Percentiles rank a stretch among this genome's conserved stretches.
These are phyloP conservation scores for Atkinsonella hypoxylon DNA, from an alignment of 2,329 filamentous ascomycete genomes.

Conservation along the genomic window DNA sequence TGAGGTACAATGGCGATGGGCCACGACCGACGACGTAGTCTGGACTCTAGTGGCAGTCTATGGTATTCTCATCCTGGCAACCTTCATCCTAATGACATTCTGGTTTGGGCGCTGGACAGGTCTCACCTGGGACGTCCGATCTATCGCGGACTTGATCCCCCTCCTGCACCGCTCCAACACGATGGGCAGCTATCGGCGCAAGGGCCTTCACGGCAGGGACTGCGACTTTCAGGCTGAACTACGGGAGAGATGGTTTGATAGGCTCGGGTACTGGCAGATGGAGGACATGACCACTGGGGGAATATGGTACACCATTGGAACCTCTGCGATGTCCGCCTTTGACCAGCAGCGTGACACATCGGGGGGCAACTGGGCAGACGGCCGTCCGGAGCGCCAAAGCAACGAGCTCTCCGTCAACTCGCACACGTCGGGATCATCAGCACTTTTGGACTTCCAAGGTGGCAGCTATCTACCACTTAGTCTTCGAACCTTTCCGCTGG, in stretches of 20 bases:
- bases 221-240: conserved; percentile 41
- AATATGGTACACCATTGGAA: conserved; percentile 68
- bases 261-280: conserved; percentile 78
- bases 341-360: background rate
- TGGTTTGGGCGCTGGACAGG: conserved; percentile 59
- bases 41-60: conserved; percentile 73
- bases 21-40: conserved; percentile 61
- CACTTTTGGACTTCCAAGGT: conserved; percentile 13
- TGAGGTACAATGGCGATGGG: conserved; percentile 58
- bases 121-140: conserved; percentile 74
- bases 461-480: conserved; percentile 68
- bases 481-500: conserved; percentile 52
- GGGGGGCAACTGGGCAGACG: background rate
- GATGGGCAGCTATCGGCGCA: conserved; percentile 57
- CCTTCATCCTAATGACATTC: conserved; percentile 42
- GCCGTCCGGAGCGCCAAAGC: conserved; percentile 9
- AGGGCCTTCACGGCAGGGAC: conserved; percentile 41
- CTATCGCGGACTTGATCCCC: conserved; percentile 67
- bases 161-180: conserved; percentile 73
- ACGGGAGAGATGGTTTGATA: conserved; percentile 47
- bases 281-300: conserved; percentile 51
- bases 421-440: conserved; percentile 14
- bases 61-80: conserved; percentile 47
- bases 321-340: conserved; percentile 23
- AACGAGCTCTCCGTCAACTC: conserved; percentile 21